Percentiles rank a stretch among this genome's conserved stretches.
Evolutionary conservation across 2,329 filamentous ascomycete genomes (phyloP).

Genomic region (Stachybotrys chlorohalonatus): DNA sequence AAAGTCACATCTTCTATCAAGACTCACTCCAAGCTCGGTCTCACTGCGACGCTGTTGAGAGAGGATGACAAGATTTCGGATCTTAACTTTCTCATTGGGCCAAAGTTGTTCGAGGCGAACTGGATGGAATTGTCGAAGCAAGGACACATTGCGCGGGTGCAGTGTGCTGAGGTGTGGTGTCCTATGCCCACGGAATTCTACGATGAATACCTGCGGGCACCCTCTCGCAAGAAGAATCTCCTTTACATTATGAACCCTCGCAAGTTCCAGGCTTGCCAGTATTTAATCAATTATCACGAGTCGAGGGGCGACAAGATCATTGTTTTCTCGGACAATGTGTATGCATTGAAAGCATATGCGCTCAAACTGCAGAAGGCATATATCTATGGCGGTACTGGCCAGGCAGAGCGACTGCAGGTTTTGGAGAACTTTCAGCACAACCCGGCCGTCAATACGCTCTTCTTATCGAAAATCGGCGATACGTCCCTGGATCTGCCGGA

Average conservation of each 20-base stretch:
- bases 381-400: constrained; percentile 83
- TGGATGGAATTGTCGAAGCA: constrained; percentile 98
- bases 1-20: constrained; percentile 90
- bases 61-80: constrained; percentile 99
- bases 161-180: constrained; percentile 98
- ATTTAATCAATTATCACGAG: constrained; percentile 97
- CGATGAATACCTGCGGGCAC: constrained; percentile 76
- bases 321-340: constrained; percentile 96
- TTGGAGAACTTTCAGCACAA: constrained; percentile 95
- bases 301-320: constrained; percentile 94
- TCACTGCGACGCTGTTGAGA: constrained; percentile 87
- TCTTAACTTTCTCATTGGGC: constrained; percentile 93
- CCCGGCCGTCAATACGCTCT: constrained; percentile 80
- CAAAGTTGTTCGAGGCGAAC: constrained; percentile 96
- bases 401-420: constrained; percentile 77
- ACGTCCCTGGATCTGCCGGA: constrained; percentile 96
- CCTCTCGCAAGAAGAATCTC: constrained; percentile 35
- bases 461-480: constrained; percentile 95
- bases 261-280: constrained; percentile 96
- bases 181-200: constrained; percentile 99
- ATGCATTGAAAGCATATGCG: constrained; percentile 80
- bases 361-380: constrained; percentile 76
- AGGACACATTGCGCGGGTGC: constrained; percentile 92
- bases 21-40: constrained; percentile 86
- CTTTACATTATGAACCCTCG: constrained; percentile 96